These are phyloP conservation scores for Porodaedalea pini DNA, from an alignment of 1,284 basidiomycete species.

Conservation along the genomic window DNA sequence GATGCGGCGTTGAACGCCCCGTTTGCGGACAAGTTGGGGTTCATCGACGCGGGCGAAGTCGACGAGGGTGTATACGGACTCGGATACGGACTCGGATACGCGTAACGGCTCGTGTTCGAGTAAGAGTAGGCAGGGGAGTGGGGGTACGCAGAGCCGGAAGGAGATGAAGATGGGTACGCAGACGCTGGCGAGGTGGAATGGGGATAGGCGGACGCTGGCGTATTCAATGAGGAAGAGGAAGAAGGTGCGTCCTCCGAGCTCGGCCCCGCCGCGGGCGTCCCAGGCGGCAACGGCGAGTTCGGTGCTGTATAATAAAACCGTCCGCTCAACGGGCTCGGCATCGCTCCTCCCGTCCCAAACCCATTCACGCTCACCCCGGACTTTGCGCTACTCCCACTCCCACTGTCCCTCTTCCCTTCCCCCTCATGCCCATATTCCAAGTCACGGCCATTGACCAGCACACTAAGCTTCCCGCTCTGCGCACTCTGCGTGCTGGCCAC, in stretches of 20 bases:
- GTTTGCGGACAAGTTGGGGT: neutral
- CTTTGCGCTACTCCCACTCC: neutral
- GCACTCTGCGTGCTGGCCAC: neutral
- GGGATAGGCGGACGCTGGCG: neutral
- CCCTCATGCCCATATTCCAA: neutral
- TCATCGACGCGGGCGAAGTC: neutral
- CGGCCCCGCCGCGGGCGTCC: neutral
- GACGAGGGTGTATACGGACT: too few relatives aligned
- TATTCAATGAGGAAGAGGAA: neutral
- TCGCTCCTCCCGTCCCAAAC: neutral
- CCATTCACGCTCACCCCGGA: neutral
- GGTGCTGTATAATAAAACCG: conserved; percentile 6
- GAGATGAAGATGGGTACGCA: conserved; percentile 3
- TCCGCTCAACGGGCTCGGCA: conserved; percentile 5
- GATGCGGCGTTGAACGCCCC: neutral
- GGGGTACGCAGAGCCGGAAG: too few relatives aligned
- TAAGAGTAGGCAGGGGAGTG: neutral
- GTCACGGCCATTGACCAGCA: neutral
- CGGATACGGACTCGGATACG: neutral
- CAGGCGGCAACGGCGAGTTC: neutral
- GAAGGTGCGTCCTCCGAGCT: neutral
- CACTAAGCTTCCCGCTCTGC: conserved; percentile 5
- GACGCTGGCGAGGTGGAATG: neutral
- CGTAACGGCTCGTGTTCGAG: neutral
- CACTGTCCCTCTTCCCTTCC: conserved; percentile 1